Evolutionary conservation across 2,329 filamentous ascomycete genomes (phyloP).

Genomic region (Sphaerostilbella broomeana): DNA sequence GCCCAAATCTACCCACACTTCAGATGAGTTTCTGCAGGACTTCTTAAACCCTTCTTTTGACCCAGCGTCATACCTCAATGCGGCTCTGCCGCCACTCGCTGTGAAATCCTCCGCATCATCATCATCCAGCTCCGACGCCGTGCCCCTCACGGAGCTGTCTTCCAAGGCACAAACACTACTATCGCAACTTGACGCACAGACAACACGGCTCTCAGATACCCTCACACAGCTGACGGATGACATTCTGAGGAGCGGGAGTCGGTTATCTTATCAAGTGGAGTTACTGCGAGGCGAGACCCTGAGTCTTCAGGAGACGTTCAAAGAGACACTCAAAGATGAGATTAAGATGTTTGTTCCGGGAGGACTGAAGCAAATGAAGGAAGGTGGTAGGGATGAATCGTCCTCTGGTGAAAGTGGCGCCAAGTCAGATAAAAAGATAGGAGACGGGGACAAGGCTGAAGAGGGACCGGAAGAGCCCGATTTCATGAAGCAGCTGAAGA

Average conservation of each 20-base stretch:
- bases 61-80: conserved; percentile 78
- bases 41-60: conserved; percentile 77
- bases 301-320: conserved; percentile 70
- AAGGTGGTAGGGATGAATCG: conserved; percentile 18
- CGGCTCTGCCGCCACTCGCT: conserved; percentile 63
- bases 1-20: conserved; percentile 54
- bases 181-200: conserved; percentile 82
- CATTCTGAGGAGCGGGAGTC: conserved; percentile 79
- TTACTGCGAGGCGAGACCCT: conserved; percentile 82
- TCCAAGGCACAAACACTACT: conserved; percentile 77
- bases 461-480: conserved; percentile 44
- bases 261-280: conserved; percentile 91
- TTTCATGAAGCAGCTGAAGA: conserved; percentile 73
- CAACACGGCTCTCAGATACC: conserved; percentile 70
- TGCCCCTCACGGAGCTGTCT: conserved; percentile 69
- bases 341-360: conserved; percentile 64
- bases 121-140: conserved; percentile 28
- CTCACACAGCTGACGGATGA: conserved; percentile 91
- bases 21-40: conserved; percentile 65
- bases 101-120: conserved; percentile 28
- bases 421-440: conserved; percentile 18
- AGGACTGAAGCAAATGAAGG: conserved; percentile 35
- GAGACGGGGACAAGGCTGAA: conserved; percentile 12
- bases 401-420: conserved; percentile 15
- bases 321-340: conserved; percentile 64